These are phyloP conservation scores for Aegilops speltoides DNA, from an alignment of 176 grass and related monocot species.

Conservation along the genomic window DNA sequence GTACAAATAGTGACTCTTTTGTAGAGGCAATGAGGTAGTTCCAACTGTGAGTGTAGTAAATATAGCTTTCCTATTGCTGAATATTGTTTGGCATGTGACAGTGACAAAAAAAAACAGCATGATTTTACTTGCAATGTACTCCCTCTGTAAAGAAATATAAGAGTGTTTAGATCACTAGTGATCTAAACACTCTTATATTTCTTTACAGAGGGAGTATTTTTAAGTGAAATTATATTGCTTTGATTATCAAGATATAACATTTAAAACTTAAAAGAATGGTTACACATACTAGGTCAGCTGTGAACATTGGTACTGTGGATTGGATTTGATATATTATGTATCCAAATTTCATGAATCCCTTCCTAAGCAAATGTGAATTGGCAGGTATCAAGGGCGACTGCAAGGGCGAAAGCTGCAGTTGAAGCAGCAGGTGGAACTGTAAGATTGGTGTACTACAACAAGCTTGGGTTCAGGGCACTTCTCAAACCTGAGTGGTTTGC, in stretches of 20 bases:
- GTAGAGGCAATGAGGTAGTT: background rate
- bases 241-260: background rate
- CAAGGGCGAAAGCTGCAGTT: constrained; percentile 74
- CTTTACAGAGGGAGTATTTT: too few species aligned
- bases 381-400: constrained; percentile 62
- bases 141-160: too few species aligned
- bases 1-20: background rate
- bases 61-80: background rate
- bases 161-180: too few species aligned
- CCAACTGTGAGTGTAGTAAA: background rate
- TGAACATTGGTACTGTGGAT: background rate
- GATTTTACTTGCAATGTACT: background rate
- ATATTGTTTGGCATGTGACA: background rate
- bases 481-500: constrained; percentile 92
- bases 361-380: constrained; percentile 14
- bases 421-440: constrained; percentile 87
- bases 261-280: background rate
- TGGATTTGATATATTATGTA: background rate
- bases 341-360: background rate
- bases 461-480: constrained; percentile 83
- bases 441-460: constrained; percentile 86
- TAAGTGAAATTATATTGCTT: background rate
- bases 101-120: background rate
- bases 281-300: background rate
- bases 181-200: too few species aligned